Conservation (phyloP, 192 early-diverging fungal genomes). For the Phlyctochytrium bullatum region DNA sequence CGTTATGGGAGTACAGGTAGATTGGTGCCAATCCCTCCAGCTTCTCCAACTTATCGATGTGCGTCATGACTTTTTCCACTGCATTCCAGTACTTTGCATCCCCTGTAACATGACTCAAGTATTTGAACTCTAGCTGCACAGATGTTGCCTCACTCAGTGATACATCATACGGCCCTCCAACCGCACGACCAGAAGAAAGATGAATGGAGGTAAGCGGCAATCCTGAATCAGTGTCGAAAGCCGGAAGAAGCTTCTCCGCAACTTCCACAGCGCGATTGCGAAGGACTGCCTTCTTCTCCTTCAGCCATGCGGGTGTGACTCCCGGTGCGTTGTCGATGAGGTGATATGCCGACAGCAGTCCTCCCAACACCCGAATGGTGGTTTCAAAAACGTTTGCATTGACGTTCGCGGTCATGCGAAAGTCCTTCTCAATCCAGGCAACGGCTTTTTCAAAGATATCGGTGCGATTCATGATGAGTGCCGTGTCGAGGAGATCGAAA, state of each 20-base stretch:
- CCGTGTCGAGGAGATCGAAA: conserved; percentile 82
- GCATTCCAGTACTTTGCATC: conserved; percentile 71
- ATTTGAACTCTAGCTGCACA: conserved; percentile 84
- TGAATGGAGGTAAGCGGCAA: conserved; percentile 68
- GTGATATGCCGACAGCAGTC: conserved; percentile 76
- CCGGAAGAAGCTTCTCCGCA: conserved; percentile 66
- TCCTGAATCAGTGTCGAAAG: conserved; percentile 62
- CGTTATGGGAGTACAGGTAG: conserved; percentile 59
- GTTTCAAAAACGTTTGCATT: conserved; percentile 78
- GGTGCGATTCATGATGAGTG: conserved; percentile 69
- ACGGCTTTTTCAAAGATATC: conserved; percentile 72
- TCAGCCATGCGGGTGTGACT: too few relatives aligned
- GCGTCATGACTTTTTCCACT: conserved; percentile 56
- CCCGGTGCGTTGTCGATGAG: too few relatives aligned
- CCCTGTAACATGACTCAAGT: conserved; percentile 71
- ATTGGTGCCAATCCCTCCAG: conserved; percentile 76
- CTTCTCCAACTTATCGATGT: conserved; percentile 21
- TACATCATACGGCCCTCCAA: conserved; percentile 45
- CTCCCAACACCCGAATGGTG: conserved; percentile 82
- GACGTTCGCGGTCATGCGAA: conserved; percentile 62
- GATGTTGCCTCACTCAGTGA: conserved; percentile 78
- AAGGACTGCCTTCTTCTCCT: conserved; percentile 54
- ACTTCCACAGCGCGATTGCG: conserved; percentile 72
- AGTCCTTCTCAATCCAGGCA: conserved; percentile 53
- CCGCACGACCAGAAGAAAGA: conserved; percentile 44